Evolutionary conservation across 116 monocot genomes (phyloP).

Genomic region (Phalaenopsis hybrid): DNA sequence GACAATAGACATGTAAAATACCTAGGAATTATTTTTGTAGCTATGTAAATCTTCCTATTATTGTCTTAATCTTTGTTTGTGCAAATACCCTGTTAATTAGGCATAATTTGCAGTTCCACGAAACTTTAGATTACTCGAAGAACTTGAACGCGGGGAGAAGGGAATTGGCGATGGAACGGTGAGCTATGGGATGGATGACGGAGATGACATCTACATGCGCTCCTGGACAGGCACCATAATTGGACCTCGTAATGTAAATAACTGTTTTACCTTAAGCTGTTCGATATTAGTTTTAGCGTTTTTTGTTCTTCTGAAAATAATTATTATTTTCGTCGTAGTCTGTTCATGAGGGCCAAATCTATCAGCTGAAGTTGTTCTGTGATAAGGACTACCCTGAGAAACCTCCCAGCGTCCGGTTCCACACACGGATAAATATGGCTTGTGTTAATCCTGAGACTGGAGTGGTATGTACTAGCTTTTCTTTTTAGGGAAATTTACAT

Average conservation of each 20-base stretch:
- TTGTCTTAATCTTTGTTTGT: too few species aligned
- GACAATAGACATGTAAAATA: too few species aligned
- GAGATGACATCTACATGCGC: conserved; percentile 3
- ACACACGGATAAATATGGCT: conserved; percentile 17
- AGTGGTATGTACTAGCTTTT: conserved; percentile 6
- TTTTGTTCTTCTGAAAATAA: neutral
- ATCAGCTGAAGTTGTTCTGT: conserved; percentile 22
- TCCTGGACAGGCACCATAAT: conserved; percentile 7
- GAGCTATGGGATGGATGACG: neutral
- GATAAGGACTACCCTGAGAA: conserved; percentile 25
- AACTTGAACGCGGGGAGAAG: conserved; percentile 13
- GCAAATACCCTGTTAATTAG: too few species aligned
- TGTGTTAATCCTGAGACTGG: conserved; percentile 22
- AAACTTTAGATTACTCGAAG: conserved; percentile 7
- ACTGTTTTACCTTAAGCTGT: neutral
- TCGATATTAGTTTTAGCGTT: neutral
- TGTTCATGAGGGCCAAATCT: conserved; percentile 18
- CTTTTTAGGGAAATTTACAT: too few species aligned
- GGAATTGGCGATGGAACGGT: too few species aligned
- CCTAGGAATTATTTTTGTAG: too few species aligned
- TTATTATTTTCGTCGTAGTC: neutral
- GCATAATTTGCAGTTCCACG: too few species aligned
- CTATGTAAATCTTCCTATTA: too few species aligned
- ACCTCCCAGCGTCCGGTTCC: conserved; percentile 14
- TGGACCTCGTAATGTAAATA: conserved; percentile 6